Evolutionary conservation across 306 rosid species (phyloP).

Genomic region (Sesbania bispinosa): DNA sequence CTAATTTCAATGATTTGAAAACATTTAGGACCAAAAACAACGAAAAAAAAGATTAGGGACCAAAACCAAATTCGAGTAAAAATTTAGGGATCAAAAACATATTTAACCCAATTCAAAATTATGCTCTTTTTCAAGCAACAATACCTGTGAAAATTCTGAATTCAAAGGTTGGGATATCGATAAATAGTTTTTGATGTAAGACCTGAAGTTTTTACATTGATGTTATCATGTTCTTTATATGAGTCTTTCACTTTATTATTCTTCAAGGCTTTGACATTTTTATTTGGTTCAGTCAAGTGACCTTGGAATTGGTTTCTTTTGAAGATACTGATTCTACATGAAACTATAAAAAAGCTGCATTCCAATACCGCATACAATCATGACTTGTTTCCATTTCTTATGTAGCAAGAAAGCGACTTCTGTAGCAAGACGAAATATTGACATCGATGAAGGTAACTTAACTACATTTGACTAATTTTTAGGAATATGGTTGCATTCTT

Average conservation of each 20-base stretch:
- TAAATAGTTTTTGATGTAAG: background rate
- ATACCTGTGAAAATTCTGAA: background rate
- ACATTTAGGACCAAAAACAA: too few species aligned
- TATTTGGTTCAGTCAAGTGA: constrained; percentile 43
- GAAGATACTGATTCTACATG: constrained; percentile 25
- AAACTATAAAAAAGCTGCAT: constrained; percentile 17
- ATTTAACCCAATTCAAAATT: too few species aligned
- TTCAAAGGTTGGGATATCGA: background rate
- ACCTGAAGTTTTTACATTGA: background rate
- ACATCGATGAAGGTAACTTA: constrained; percentile 51
- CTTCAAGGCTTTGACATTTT: constrained; percentile 15
- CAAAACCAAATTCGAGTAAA: too few species aligned
- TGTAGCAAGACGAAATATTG: constrained; percentile 27
- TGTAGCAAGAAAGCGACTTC: constrained; percentile 38
- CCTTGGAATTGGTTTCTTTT: constrained; percentile 30
- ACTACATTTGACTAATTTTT: background rate
- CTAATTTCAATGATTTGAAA: too few species aligned
- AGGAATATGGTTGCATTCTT: background rate
- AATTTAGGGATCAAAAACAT: too few species aligned
- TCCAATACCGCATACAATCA: constrained; percentile 30
- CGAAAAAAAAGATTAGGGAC: too few species aligned
- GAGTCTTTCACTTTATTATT: background rate
- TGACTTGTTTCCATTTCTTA: constrained; percentile 66
- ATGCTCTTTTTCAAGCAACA: too few species aligned
- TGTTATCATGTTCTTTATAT: background rate